Conservation (phyloP, 371 early-diverging fungal genomes). For the Mortierella sp. region DNA sequence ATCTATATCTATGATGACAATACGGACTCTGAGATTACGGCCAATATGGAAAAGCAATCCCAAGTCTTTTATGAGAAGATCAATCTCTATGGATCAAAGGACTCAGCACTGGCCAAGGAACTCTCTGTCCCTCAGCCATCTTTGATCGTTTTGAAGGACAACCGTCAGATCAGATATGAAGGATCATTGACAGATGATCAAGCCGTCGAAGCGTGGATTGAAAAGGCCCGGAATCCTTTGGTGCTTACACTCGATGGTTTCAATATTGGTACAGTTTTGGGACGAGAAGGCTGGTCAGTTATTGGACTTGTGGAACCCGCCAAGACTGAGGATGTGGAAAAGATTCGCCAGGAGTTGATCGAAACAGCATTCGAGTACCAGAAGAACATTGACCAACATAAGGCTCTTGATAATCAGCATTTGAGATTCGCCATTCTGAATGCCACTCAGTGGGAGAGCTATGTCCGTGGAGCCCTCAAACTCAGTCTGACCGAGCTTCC, state of each 20-base stretch:
- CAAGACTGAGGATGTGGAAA: conserved; percentile 5
- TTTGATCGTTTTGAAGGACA: conserved; percentile 36
- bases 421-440: conserved; percentile 23
- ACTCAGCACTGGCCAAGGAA: conserved; percentile 22
- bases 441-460: conserved; percentile 36
- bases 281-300: conserved; percentile 22
- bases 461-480: conserved; percentile 46
- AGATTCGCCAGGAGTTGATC: conserved; percentile 32
- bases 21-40: conserved; percentile 18
- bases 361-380: conserved; percentile 35
- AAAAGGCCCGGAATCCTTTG: conserved; percentile 11
- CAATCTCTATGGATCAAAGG: conserved; percentile 16
- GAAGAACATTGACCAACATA: conserved; percentile 5
- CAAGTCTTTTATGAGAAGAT: conserved; percentile 38
- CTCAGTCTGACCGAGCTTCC: conserved; percentile 28
- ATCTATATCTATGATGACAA: conserved; percentile 21
- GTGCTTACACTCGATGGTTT: conserved; percentile 17
- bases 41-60: conserved; percentile 29
- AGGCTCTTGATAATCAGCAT: conserved; percentile 3
- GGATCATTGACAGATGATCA: conserved; percentile 26
- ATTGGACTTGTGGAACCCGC: conserved; percentile 34
- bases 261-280: conserved; percentile 21
- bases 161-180: conserved; percentile 32
- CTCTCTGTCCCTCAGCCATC: conserved; percentile 21
- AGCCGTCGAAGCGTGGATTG: conserved; percentile 29